A percentile compares a stretch with the other conserved stretches of the same genome.
These are phyloP conservation scores for Salix dunnii DNA, from an alignment of 345 rosid species.

Conservation along the genomic window DNA sequence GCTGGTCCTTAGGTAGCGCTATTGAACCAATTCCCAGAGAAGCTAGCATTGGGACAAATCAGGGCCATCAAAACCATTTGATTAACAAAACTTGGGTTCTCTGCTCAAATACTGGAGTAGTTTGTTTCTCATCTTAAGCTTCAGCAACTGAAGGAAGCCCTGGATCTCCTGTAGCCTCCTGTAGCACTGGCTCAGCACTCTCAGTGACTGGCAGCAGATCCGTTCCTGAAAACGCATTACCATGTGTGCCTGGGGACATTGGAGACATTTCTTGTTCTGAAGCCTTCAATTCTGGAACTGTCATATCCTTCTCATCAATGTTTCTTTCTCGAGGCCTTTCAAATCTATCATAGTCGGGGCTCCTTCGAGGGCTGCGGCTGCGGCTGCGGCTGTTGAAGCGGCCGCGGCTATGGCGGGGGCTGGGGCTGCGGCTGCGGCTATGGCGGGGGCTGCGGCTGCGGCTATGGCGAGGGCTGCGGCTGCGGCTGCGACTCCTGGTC, in stretches of 20 bases:
- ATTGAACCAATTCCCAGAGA: no score
- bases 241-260: constrained; percentile 23
- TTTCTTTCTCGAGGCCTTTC: constrained; percentile 34
- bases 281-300: constrained; percentile 21
- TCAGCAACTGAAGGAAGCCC: constrained; percentile 2
- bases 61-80: neutral
- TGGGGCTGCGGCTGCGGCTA: constrained; percentile 40
- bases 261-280: constrained; percentile 23
- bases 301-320: constrained; percentile 23
- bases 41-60: neutral
- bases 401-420: constrained; percentile 28
- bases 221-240: constrained; percentile 10
- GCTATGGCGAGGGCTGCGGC: constrained; percentile 34
- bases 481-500: constrained; percentile 46
- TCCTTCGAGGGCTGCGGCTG: constrained; percentile 7
- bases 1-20: no score
- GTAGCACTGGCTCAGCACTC: constrained; percentile 16
- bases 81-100: neutral
- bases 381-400: constrained; percentile 2
- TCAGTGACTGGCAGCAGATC: constrained; percentile 11
- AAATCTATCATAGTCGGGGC: constrained; percentile 39
- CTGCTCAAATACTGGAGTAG: neutral
- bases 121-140: neutral
- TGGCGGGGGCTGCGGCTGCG: constrained; percentile 22
- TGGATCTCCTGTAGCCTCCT: constrained; percentile 12